Evolutionary conservation across 2,329 filamentous ascomycete genomes (phyloP).

Genomic region (Dactylonectria estremocensis): DNA sequence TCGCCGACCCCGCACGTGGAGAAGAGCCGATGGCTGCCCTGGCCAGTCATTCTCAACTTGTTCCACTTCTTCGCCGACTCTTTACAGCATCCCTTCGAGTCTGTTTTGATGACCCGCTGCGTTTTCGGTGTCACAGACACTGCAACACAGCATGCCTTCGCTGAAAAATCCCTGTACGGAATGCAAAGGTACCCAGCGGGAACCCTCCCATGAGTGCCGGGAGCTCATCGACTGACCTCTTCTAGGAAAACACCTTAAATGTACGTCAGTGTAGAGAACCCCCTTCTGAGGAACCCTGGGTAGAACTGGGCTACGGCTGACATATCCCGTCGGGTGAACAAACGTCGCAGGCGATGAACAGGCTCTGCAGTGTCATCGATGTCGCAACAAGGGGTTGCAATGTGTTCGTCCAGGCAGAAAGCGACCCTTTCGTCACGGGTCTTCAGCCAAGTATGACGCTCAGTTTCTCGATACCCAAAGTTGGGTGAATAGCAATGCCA

Average conservation of each 20-base stretch:
- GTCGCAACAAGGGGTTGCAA: slow-evolving; percentile 28
- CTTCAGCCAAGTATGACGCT: slow-evolving; percentile 43
- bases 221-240: fast-evolving
- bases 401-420: slow-evolving; percentile 31
- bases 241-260: slow-evolving; percentile 44
- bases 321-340: not conserved
- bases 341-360: slow-evolving; percentile 34
- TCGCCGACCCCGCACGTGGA: slow-evolving; percentile 20
- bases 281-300: not conserved
- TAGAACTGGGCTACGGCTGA: slow-evolving; percentile 10
- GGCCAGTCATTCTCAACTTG: not conserved
- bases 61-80: slow-evolving; percentile 16
- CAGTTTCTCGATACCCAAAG: slow-evolving; percentile 39
- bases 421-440: slow-evolving; percentile 38
- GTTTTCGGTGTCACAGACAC: not conserved
- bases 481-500: slow-evolving; percentile 42
- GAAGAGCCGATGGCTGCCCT: slow-evolving; percentile 1
- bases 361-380: slow-evolving; percentile 22
- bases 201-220: not conserved
- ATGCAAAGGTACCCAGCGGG: slow-evolving; percentile 35
- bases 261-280: slow-evolving; percentile 20
- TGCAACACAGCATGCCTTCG: slow-evolving; percentile 28
- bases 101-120: no score
- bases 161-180: slow-evolving; percentile 39
- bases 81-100: slow-evolving; percentile 5